Evolutionary conservation across 768 basidiomycete species (phyloP).

Genomic region (Trametes meyenii): DNA sequence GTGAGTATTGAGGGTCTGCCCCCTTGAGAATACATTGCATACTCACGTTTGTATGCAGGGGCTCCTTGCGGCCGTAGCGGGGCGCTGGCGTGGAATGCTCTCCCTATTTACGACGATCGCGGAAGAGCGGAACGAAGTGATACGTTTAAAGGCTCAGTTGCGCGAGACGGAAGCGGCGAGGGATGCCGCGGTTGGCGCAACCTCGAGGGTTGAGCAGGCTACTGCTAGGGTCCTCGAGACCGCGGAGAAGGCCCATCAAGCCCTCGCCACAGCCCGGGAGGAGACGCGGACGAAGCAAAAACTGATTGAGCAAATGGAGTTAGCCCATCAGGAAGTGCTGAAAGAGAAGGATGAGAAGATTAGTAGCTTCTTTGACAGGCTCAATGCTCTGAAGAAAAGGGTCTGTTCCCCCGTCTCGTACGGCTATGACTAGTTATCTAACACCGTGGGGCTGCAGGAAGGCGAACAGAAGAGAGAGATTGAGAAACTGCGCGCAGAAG

Average conservation of each 20-base stretch:
- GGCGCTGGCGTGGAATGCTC: constrained; percentile 15
- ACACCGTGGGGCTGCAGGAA: background rate
- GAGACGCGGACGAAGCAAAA: background rate
- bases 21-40: background rate
- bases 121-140: background rate
- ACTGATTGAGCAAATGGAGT: too few relatives aligned
- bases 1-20: background rate
- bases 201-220: background rate
- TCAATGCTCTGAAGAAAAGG: constrained; percentile 5
- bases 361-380: background rate
- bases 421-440: too few relatives aligned
- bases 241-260: background rate
- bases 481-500: constrained; percentile 4
- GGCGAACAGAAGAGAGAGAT: constrained; percentile 12
- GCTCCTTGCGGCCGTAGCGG: constrained; percentile 10
- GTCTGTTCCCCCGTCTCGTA: background rate
- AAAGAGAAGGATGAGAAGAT: background rate
- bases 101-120: background rate
- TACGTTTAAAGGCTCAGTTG: background rate
- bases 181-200: background rate
- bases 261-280: background rate
- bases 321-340: constrained; percentile 1
- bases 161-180: background rate
- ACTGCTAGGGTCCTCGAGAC: background rate
- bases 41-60: background rate